A percentile compares a stretch with the other conserved stretches of the same genome.
These are phyloP conservation scores for Tillandsia fasciculata DNA, from an alignment of 176 grass and related monocot species.

Conservation along the genomic window DNA sequence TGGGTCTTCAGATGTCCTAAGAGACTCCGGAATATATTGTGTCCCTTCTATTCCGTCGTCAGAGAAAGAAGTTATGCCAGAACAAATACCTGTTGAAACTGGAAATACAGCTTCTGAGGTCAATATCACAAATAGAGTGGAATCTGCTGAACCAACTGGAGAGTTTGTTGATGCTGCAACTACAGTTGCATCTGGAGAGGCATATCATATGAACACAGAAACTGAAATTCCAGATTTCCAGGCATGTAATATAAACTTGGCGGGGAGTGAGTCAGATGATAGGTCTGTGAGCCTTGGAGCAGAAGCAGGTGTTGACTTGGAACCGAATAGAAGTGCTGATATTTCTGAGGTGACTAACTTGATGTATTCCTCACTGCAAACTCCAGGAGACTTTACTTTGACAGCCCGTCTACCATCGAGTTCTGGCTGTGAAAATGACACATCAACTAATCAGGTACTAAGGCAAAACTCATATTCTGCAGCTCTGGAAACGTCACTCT, in stretches of 20 bases:
- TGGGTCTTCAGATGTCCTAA: slow-evolving; percentile 18
- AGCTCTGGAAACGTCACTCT: no score
- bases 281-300: background rate
- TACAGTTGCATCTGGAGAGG: background rate
- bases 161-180: background rate
- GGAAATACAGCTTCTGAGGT: background rate
- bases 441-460: slow-evolving; percentile 26
- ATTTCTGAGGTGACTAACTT: slow-evolving; percentile 21
- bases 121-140: background rate
- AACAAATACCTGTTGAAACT: background rate
- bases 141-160: background rate
- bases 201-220: background rate
- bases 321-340: slow-evolving; percentile 12
- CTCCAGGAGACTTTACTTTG: slow-evolving; percentile 16
- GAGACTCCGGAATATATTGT: slow-evolving; percentile 11
- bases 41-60: background rate
- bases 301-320: slow-evolving; percentile 19
- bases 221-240: background rate
- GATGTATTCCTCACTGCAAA: background rate
- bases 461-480: background rate
- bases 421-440: slow-evolving; percentile 17
- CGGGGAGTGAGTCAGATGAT: background rate
- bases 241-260: slow-evolving; percentile 2
- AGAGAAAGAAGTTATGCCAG: background rate
- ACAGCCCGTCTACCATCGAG: slow-evolving; percentile 19